A percentile compares a stretch with the other conserved stretches of the same genome.
These are phyloP conservation scores for Ogataea ganodermae DNA, from an alignment of 805 yeast genomes.

Conservation along the genomic window DNA sequence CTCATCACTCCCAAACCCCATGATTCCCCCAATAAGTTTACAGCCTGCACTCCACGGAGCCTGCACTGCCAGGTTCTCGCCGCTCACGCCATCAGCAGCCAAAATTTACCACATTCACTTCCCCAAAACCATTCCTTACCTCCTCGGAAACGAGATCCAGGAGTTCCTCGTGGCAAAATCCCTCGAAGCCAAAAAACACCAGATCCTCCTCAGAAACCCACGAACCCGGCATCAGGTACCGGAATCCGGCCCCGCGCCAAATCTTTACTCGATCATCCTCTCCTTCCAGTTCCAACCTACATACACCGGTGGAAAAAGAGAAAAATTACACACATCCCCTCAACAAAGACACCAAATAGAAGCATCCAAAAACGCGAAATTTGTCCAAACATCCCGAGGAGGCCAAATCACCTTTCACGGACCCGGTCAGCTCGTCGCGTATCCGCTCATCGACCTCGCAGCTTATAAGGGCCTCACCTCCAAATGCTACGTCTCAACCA, in stretches of 20 bases:
- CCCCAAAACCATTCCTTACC: slow-evolving; percentile 40
- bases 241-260: slow-evolving; percentile 42
- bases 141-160: slow-evolving; percentile 58
- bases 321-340: slow-evolving; percentile 50
- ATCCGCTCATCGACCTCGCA: slow-evolving; percentile 72
- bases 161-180: slow-evolving; percentile 55
- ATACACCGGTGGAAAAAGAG: slow-evolving; percentile 90
- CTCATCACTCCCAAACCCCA: too few species aligned
- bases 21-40: background rate
- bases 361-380: slow-evolving; percentile 50
- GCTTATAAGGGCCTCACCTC: slow-evolving; percentile 54
- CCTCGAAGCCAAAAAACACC: slow-evolving; percentile 49
- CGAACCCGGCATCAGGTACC: background rate
- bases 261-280: slow-evolving; percentile 57
- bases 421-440: slow-evolving; percentile 88
- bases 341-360: slow-evolving; percentile 27
- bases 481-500: slow-evolving; percentile 51
- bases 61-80: slow-evolving; percentile 19
- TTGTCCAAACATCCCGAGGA: slow-evolving; percentile 83
- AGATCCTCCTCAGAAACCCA: slow-evolving; percentile 27
- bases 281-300: slow-evolving; percentile 86
- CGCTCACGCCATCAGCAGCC: slow-evolving; percentile 30
- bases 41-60: too few species aligned
- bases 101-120: slow-evolving; percentile 48
- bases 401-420: slow-evolving; percentile 98